Conservation (phyloP, 1,284 basidiomycete species). For the Cutaneotrichosporon cutaneum region DNA sequence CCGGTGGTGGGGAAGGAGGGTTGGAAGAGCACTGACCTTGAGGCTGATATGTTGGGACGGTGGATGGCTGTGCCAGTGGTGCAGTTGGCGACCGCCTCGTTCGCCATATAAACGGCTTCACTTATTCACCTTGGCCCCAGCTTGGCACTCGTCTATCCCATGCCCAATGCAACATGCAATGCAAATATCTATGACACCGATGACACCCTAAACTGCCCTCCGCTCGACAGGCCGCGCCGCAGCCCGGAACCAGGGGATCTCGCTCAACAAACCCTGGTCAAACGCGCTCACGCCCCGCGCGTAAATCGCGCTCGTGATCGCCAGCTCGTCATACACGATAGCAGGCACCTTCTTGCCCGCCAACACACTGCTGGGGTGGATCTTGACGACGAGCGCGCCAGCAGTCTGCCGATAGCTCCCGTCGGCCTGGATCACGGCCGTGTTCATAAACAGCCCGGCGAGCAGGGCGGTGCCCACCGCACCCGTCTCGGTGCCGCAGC, state of each 20-base stretch:
- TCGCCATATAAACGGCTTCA: too few relatives aligned
- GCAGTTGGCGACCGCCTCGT: too few relatives aligned
- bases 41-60: too few relatives aligned
- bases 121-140: too few relatives aligned
- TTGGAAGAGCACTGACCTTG: too few relatives aligned
- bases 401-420: conserved; percentile 78
- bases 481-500: conserved; percentile 63
- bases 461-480: conserved; percentile 67
- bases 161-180: not conserved
- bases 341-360: conserved; percentile 75
- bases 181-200: not conserved
- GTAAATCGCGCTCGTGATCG: conserved; percentile 80
- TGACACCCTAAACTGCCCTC: conserved; percentile 8
- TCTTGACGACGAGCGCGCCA: conserved; percentile 73
- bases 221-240: conserved; percentile 16
- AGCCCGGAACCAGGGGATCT: conserved; percentile 50
- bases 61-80: too few relatives aligned
- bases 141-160: too few relatives aligned
- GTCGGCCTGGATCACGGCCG: conserved; percentile 77
- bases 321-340: conserved; percentile 87
- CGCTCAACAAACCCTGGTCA: conserved; percentile 60
- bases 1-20: not conserved
- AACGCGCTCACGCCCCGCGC: conserved; percentile 82
- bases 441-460: conserved; percentile 74
- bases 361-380: conserved; percentile 80